Evolutionary conservation across 345 rosid species (phyloP).

Genomic region (Salix koriyanagi): DNA sequence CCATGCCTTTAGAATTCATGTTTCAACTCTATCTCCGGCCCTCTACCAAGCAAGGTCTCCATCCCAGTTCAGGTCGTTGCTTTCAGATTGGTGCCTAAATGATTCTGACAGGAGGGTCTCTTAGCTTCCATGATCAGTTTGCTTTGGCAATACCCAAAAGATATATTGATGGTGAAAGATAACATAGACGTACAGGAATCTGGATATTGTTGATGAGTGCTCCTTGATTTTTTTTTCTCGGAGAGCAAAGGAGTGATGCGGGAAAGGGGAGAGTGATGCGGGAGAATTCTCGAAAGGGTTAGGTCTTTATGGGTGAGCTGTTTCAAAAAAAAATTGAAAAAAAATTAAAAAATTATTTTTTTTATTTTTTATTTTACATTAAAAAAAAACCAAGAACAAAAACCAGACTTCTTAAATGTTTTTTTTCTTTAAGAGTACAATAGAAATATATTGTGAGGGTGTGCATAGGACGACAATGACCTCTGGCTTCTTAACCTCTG

Average conservation of each 20-base stretch:
- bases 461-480: too few relatives aligned
- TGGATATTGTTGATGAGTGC: not conserved
- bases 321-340: too few relatives aligned
- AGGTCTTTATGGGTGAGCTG: not conserved
- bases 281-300: too few relatives aligned
- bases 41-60: not conserved
- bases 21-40: not conserved
- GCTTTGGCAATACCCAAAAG: not conserved
- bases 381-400: too few relatives aligned
- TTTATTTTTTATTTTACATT: too few relatives aligned
- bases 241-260: not conserved
- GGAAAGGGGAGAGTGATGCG: not conserved
- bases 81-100: not conserved
- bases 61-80: not conserved
- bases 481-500: too few relatives aligned
- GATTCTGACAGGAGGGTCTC: not conserved
- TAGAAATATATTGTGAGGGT: too few relatives aligned
- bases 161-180: not conserved
- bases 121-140: not conserved
- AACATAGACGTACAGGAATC: not conserved
- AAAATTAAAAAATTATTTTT: too few relatives aligned
- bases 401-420: too few relatives aligned
- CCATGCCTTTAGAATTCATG: not conserved
- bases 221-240: not conserved
- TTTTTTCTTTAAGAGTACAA: too few relatives aligned